Base-by-base conservation (phyloP, 352 stramenopile species). In the Globisporangium solare region DNA sequence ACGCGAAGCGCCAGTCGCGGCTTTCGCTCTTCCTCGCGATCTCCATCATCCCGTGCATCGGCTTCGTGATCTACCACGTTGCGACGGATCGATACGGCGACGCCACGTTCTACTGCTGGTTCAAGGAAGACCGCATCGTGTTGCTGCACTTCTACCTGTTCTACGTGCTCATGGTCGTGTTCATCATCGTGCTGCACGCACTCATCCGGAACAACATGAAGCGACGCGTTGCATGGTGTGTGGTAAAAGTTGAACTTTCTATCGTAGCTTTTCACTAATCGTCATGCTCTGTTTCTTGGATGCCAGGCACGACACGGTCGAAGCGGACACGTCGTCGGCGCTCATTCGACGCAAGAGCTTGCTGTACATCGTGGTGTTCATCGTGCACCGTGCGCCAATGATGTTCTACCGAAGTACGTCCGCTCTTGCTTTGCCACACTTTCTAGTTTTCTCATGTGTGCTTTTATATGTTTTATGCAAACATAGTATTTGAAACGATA, bases 61-160 rank as follows among this genome's bases (percentile, higher is more conserved):
- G 61, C 1, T 68, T 88, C 10, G 72, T 78, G 7, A 39, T 83
- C 15, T 92, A 87, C 57, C 76, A 88, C 43, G 47, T 88, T 8
- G 53, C 70, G 82, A 80, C 64, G 24, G 63, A 83, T 58, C 73
- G 76, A 43, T 89, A 89, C 55, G 82, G 82, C 3, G 76, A 92
- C 62, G 74, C 82, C 43, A 92, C 80, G 43, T 92, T 92, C 66
- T 92, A 81, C 63, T 94, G 84, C 68, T 94, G 80, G 80, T 66
- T 94, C 49, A 64, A 68, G 22, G 75, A 91, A 21, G 74, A 82
- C 22, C 58, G 69, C 18, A 70, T 75, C 58, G 84, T 89, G 66
- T 83, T 92, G 35, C 47, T 86, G 7, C 86, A 89, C 41, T 94
- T 90, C 60, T 91, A 92, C 59, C 47, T 76, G 35, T 86, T 88